Evolutionary conservation across 2,329 filamentous ascomycete species (phyloP).

Genomic region (Chrysoporthe deuterocubensis): DNA sequence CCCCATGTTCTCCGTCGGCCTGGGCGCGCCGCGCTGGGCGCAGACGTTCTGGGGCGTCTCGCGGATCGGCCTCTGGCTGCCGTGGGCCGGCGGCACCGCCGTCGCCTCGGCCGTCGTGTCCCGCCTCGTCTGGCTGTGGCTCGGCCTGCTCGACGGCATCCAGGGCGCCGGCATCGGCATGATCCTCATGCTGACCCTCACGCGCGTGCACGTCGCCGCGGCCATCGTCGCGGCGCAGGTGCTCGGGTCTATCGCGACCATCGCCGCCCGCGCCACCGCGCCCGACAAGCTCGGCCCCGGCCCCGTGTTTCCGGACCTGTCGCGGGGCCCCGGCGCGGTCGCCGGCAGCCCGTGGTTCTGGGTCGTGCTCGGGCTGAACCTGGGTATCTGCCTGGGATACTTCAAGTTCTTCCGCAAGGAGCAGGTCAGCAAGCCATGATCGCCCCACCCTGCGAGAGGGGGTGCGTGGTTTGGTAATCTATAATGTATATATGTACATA

Average conservation of each 20-base stretch:
- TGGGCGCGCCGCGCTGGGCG: conserved; percentile 68
- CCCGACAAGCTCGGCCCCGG: conserved; percentile 66
- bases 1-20: conserved; percentile 68
- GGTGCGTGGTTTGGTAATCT: background rate
- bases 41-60: conserved; percentile 70
- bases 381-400: conserved; percentile 61
- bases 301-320: conserved; percentile 65
- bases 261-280: conserved; percentile 62
- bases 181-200: conserved; percentile 68
- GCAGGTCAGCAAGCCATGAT: conserved; percentile 29
- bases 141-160: conserved; percentile 66
- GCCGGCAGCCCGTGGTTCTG: conserved; percentile 62
- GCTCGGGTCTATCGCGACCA: conserved; percentile 62
- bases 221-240: conserved; percentile 65
- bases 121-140: conserved; percentile 67
- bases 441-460: too few relatives aligned
- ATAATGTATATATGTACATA: too few relatives aligned
- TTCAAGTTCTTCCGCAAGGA: conserved; percentile 55
- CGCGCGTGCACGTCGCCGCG: conserved; percentile 66
- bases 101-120: conserved; percentile 58
- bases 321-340: conserved; percentile 48
- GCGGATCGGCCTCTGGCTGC: conserved; percentile 63
- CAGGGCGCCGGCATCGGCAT: conserved; percentile 71
- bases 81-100: conserved; percentile 60
- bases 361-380: conserved; percentile 61